Evolutionary conservation across 73 alveolate genomes (phyloP), one percentile per base, ranked within the genome.

Genomic region (Uronychia setigera): DNA sequence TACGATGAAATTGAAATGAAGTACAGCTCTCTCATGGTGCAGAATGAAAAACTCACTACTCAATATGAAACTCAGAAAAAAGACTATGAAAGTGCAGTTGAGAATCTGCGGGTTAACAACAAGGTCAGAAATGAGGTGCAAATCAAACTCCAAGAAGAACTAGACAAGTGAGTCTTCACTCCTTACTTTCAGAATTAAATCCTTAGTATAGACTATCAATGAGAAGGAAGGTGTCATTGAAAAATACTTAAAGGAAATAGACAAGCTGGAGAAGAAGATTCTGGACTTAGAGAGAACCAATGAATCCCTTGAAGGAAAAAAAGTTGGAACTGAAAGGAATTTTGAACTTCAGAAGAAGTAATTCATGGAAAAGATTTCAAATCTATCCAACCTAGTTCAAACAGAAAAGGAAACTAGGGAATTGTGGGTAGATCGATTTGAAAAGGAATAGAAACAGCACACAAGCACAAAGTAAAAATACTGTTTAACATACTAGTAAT

Each of bases 51-150:
- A 74, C 11, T 83, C 1, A 33, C 26, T 27, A 85, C 34, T 25
- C 1, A 59, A 32, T 35, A 83, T 35, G 75, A 31, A 29, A 76
- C 26, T 33, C n/a, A 46, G 19, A 83, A 67, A 77, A 60, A 29
- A 28, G 95, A 89, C 35, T 80, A 35, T 30, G 82, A 78, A 1
- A 77, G 60, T 27, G 85, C 95, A 26, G 81, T 89, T 13, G 95
- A 89, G 29, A 83, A 88, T 29, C 60, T 89, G 32, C 85, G 76
- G 29, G 30, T 29, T 0, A 80, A 78, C 35, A 89, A 89, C 32
- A 89, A 88, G 85, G 86, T 82, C 58, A 78, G 95, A 79, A 90
- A 89, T 84, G 95, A 89, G 57, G 59, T 78, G n/a, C 88, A 89
- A 74, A 32, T 59, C 29, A 78, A 82, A 33, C 87, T 89, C 75